A percentile compares a stretch with the other conserved stretches of the same genome.
phyloP scores from a whole-genome alignment of 2,329 filamentous ascomycete species.

The Botrytis galanthina region DNA sequence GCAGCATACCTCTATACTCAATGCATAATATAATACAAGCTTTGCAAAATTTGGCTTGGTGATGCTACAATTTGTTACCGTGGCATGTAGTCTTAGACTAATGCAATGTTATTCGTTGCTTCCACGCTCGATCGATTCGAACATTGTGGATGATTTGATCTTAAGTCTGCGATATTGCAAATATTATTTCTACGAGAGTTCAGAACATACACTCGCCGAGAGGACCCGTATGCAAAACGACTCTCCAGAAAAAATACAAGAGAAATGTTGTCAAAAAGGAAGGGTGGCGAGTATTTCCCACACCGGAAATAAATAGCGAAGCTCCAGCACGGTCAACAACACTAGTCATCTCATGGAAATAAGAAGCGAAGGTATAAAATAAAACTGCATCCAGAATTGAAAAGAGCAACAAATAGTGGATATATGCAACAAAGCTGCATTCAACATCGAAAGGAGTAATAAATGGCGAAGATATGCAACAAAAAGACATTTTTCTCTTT shows the following conservation, averaged over 20 bases:
- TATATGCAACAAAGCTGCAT: background rate
- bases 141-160: background rate
- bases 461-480: background rate
- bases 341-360: background rate
- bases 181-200: background rate
- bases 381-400: background rate
- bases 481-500: background rate
- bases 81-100: background rate
- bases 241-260: background rate
- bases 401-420: background rate
- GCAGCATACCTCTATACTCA: background rate
- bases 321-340: background rate
- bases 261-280: background rate
- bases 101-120: background rate
- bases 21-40: background rate
- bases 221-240: background rate
- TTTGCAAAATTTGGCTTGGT: background rate
- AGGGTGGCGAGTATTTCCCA: background rate
- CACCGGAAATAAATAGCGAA: background rate
- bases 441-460: background rate
- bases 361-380: background rate
- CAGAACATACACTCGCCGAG: background rate
- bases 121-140: background rate
- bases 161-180: background rate
- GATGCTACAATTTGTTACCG: background rate